Percentiles rank a stretch among this genome's conserved stretches.
Evolutionary conservation across 305 asterid species (phyloP).

Genomic region (Solanum hybrid): DNA sequence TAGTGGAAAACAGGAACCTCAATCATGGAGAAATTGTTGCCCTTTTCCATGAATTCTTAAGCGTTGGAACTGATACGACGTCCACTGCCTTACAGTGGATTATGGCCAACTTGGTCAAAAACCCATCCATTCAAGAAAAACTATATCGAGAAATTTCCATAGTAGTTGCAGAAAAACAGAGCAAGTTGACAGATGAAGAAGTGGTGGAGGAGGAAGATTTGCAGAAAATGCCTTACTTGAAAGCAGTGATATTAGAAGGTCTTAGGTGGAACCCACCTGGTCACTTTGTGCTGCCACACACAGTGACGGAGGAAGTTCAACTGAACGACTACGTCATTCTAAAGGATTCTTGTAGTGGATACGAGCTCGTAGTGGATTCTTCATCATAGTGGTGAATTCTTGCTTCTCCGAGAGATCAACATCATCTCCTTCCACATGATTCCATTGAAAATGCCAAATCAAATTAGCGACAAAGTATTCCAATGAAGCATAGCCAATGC

Average conservation of each 20-base stretch:
- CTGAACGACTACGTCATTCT: conserved; percentile 43
- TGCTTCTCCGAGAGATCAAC: background rate
- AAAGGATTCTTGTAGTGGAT: conserved; percentile 4
- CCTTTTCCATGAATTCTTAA: background rate
- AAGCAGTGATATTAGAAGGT: conserved; percentile 40
- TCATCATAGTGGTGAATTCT: background rate
- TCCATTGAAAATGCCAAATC: background rate
- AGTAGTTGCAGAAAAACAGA: conserved; percentile 15
- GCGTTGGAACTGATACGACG: conserved; percentile 26
- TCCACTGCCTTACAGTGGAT: conserved; percentile 26
- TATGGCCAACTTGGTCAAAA: conserved; percentile 27
- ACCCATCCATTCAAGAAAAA: background rate
- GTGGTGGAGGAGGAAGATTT: conserved; percentile 4
- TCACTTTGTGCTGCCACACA: conserved; percentile 68
- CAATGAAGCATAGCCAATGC: background rate
- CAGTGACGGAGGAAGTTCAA: conserved; percentile 38
- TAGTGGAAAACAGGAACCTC: conserved; percentile 12
- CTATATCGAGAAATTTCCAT: conserved; percentile 42
- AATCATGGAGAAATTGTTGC: background rate
- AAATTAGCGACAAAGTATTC: background rate
- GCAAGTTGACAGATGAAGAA: background rate
- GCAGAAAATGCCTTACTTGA: conserved; percentile 17
- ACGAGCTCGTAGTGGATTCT: background rate
- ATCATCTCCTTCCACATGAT: background rate
- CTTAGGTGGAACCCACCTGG: conserved; percentile 23